phyloP scores from a whole-genome alignment of 2,329 filamentous ascomycete species.

The Atkinsonella hypoxylon region DNA sequence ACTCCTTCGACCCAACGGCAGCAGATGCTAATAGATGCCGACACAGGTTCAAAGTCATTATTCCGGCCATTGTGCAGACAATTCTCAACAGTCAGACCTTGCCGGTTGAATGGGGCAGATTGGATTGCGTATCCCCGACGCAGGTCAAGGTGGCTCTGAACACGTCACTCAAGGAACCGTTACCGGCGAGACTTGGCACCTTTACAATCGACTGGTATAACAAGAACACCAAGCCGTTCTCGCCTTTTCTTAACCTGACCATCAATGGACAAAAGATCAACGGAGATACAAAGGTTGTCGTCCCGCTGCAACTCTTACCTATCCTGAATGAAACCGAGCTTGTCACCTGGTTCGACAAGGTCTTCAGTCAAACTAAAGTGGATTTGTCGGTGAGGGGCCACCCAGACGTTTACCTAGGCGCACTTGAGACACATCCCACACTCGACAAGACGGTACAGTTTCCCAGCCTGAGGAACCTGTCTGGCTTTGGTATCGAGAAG shows the following conservation, averaged over 20 bases:
- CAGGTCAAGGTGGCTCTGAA: conserved; percentile 23
- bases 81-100: conserved; percentile 30
- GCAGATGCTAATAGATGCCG: not conserved
- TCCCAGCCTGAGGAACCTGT: conserved; percentile 26
- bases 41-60: conserved; percentile 31
- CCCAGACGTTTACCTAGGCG: conserved; percentile 26
- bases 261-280: conserved; percentile 15
- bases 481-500: conserved; percentile 25
- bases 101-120: conserved; percentile 23
- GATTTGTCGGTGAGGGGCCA: conserved; percentile 26
- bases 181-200: conserved; percentile 25
- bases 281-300: conserved; percentile 23
- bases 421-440: conserved; percentile 23
- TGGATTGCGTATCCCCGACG: conserved; percentile 21
- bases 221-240: conserved; percentile 15
- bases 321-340: conserved; percentile 29
- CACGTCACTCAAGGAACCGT: conserved; percentile 25
- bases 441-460: conserved; percentile 31
- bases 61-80: conserved; percentile 33
- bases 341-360: conserved; percentile 24
- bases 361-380: conserved; percentile 25
- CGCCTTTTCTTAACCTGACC: conserved; percentile 13
- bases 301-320: conserved; percentile 22
- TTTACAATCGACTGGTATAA: conserved; percentile 29
- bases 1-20: not conserved